These are phyloP conservation scores for Huntiella abstrusa DNA, from an alignment of 2,329 filamentous ascomycete genomes.

Conservation along the genomic window DNA sequence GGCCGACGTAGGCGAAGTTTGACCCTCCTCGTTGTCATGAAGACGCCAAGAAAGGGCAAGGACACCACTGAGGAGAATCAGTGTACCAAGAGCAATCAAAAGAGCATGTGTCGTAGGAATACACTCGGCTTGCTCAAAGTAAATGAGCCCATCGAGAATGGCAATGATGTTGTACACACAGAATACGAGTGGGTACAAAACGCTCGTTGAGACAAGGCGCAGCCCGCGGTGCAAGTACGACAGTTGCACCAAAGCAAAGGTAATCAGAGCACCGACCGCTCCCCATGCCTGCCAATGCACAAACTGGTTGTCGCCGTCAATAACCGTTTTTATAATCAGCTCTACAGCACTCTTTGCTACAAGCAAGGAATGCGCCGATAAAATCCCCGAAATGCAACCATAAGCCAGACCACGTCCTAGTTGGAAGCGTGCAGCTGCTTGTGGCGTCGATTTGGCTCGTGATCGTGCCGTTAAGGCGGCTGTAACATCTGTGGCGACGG, in stretches of 20 bases:
- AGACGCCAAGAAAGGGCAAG: conserved; percentile 86
- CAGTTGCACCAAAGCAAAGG: conserved; percentile 70
- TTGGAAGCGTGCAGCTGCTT: conserved; percentile 33
- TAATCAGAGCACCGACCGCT: conserved; percentile 64
- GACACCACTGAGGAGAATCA: conserved; percentile 71
- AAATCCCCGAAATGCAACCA: conserved; percentile 74
- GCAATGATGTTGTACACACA: conserved; percentile 99
- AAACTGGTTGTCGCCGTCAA: conserved; percentile 83
- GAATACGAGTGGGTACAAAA: conserved; percentile 92
- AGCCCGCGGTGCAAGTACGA: conserved; percentile 90
- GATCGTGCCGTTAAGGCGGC: conserved; percentile 26
- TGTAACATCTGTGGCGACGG: conserved; percentile 40
- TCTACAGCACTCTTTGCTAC: conserved; percentile 95
- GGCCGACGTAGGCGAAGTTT: conserved; percentile 31
- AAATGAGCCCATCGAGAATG: conserved; percentile 90
- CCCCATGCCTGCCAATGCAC: conserved; percentile 89
- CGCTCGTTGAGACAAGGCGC: conserved; percentile 85
- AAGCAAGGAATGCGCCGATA: conserved; percentile 83
- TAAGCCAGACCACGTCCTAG: conserved; percentile 70
- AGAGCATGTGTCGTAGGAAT: conserved; percentile 58
- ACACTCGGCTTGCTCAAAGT: conserved; percentile 75
- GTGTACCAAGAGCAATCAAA: conserved; percentile 70
- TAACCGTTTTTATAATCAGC: conserved; percentile 66
- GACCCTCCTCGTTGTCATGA: conserved; percentile 39
- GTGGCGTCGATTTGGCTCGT: conserved; percentile 33